A percentile compares a stretch with the other conserved stretches of the same genome.
phyloP scores from a whole-genome alignment of 768 basidiomycete species.

The Russula ochroleuca region DNA sequence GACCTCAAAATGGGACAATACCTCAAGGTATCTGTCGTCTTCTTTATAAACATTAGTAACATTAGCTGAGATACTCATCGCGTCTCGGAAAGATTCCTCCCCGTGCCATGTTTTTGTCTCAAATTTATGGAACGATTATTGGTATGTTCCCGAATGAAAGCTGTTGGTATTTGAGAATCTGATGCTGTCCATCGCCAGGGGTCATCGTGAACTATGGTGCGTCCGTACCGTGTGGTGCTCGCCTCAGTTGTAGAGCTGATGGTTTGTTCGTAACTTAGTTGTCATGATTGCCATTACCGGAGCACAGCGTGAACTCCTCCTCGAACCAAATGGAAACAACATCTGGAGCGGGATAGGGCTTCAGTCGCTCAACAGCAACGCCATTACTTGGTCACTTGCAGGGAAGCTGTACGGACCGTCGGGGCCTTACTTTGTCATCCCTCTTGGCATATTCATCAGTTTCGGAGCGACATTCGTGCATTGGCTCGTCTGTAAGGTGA shows the following conservation, averaged over 20 bases:
- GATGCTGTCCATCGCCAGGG: slow-evolving; percentile 15
- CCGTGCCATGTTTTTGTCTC: slow-evolving; percentile 59
- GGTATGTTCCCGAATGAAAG: slow-evolving; percentile 30
- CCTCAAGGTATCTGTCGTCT: slow-evolving; percentile 25
- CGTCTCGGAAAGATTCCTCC: slow-evolving; percentile 53
- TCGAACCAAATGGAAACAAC: slow-evolving; percentile 52
- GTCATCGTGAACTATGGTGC: slow-evolving; percentile 37
- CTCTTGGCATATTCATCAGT: slow-evolving; percentile 50
- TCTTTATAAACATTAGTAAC: not conserved
- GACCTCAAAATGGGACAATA: slow-evolving; percentile 59
- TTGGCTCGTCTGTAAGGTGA: slow-evolving; percentile 50
- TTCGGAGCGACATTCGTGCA: slow-evolving; percentile 50
- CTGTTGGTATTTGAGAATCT: not conserved
- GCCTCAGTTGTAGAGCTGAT: slow-evolving; percentile 29
- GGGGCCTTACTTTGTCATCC: slow-evolving; percentile 55
- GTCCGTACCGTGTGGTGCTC: slow-evolving; percentile 21
- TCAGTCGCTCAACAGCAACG: slow-evolving; percentile 53
- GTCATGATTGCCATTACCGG: slow-evolving; percentile 56
- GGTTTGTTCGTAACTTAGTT: slow-evolving; percentile 32
- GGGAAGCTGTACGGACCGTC: slow-evolving; percentile 51
- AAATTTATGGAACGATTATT: slow-evolving; percentile 62
- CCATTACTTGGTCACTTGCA: slow-evolving; percentile 64
- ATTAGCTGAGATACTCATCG: not conserved
- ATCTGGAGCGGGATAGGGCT: slow-evolving; percentile 45
- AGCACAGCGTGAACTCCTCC: slow-evolving; percentile 50